Conservation (phyloP, 2,329 filamentous ascomycete species). For the Trichoderma oligosporum region DNA sequence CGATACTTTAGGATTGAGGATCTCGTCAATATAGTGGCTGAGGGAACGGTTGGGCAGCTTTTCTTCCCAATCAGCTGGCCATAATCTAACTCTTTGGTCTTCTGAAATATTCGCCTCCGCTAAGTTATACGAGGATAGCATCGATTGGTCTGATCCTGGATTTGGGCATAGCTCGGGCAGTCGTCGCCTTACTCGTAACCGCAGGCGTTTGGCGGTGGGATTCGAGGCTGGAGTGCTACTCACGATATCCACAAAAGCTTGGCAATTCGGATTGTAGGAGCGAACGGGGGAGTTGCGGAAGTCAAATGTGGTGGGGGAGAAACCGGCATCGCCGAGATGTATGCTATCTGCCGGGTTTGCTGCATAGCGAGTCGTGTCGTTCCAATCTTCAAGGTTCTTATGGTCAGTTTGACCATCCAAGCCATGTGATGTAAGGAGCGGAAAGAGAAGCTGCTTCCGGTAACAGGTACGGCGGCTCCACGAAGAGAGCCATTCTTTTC, state of each 20-base stretch:
- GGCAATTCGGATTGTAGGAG: constrained; percentile 50
- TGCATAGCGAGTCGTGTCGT: constrained; percentile 31
- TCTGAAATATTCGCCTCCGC: neutral
- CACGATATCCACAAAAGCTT: constrained; percentile 58
- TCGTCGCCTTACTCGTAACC: constrained; percentile 37
- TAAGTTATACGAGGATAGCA: neutral
- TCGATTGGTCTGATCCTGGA: neutral
- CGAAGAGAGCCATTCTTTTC: constrained; percentile 63
- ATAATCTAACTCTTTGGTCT: constrained; percentile 21
- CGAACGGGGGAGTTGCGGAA: constrained; percentile 52
- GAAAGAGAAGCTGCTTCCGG: constrained; percentile 49
- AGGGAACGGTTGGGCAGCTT: neutral
- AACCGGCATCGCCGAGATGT: constrained; percentile 47
- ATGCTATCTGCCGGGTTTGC: constrained; percentile 25
- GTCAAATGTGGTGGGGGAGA: constrained; percentile 42
- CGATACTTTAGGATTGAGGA: constrained; percentile 34
- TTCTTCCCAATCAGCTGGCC: constrained; percentile 24
- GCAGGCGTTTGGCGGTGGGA: constrained; percentile 36
- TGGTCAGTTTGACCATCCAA: neutral
- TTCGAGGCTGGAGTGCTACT: constrained; percentile 42
- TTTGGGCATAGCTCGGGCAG: neutral
- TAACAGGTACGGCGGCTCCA: constrained; percentile 65
- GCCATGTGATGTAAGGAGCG: constrained; percentile 3
- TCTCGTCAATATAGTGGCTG: constrained; percentile 30
- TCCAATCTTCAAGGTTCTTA: constrained; percentile 26